Conservation (phyloP, 257 asterid genomes). For the Eucommia ulmoides region DNA sequence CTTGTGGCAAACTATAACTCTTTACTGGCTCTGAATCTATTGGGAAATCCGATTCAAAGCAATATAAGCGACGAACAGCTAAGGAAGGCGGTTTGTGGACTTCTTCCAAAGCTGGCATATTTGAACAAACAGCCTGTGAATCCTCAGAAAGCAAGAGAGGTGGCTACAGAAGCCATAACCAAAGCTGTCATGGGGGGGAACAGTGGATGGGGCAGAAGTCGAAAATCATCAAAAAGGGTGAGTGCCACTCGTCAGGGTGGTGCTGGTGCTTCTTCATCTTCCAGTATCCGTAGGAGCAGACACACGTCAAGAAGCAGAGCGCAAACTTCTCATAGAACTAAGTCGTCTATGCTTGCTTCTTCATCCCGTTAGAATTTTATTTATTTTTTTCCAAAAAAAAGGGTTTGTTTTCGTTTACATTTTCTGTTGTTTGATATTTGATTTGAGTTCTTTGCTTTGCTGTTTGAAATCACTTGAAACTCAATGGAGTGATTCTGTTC, state of each 20-base stretch:
- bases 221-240: too few species aligned
- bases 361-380: too few species aligned
- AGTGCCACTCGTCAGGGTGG: too few species aligned
- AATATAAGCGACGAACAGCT: constrained; percentile 55
- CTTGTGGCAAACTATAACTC: constrained; percentile 72
- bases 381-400: too few species aligned
- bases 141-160: constrained; percentile 50
- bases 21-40: constrained; percentile 50
- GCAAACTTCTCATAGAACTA: constrained; percentile 8
- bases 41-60: constrained; percentile 71
- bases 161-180: constrained; percentile 39
- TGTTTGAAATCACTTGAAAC: too few species aligned
- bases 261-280: constrained; percentile 24
- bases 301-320: constrained; percentile 30
- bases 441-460: too few species aligned
- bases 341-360: not conserved
- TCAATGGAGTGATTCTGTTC: too few species aligned
- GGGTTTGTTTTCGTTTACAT: too few species aligned
- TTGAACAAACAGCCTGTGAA: constrained; percentile 56
- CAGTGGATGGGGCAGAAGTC: constrained; percentile 22
- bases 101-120: constrained; percentile 52
- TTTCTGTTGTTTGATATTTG: too few species aligned
- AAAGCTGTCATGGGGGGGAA: constrained; percentile 27
- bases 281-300: constrained; percentile 24
- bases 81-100: constrained; percentile 45